These are phyloP conservation scores for Cladorrhinum sp. DNA, from an alignment of 2,329 filamentous ascomycete species.

Conservation along the genomic window DNA sequence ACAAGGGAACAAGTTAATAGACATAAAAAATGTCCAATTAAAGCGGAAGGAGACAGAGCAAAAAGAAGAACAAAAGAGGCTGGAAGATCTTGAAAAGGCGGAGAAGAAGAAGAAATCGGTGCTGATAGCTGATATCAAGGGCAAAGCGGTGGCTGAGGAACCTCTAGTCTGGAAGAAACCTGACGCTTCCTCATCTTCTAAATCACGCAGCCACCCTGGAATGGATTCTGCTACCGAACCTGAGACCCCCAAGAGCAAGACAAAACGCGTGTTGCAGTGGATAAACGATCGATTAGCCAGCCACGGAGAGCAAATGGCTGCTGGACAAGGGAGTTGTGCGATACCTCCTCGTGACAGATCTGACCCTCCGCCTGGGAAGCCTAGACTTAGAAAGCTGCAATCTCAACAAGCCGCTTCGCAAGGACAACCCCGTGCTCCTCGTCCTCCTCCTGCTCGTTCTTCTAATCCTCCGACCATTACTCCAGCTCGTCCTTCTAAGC, in stretches of 20 bases:
- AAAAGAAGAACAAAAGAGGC: neutral
- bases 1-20: neutral
- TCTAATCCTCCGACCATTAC: too few relatives aligned
- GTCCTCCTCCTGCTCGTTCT: too few relatives aligned
- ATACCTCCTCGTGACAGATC: neutral
- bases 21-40: neutral
- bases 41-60: too few relatives aligned
- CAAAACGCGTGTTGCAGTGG: neutral
- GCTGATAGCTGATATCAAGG: neutral
- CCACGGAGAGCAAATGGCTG: neutral
- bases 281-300: neutral
- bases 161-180: neutral
- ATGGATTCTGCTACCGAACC: neutral
- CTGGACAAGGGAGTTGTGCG: neutral
- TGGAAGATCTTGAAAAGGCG: neutral
- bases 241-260: neutral
- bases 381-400: too few relatives aligned
- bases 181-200: neutral
- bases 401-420: too few relatives aligned
- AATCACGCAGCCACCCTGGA: neutral
- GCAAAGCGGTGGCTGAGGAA: neutral
- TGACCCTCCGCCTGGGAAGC: too few relatives aligned
- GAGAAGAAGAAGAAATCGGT: neutral
- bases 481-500: too few relatives aligned
- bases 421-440: too few relatives aligned